Evolutionary conservation across 148 eudicot genomes (phyloP).

Genomic region (Drosera capensis): DNA sequence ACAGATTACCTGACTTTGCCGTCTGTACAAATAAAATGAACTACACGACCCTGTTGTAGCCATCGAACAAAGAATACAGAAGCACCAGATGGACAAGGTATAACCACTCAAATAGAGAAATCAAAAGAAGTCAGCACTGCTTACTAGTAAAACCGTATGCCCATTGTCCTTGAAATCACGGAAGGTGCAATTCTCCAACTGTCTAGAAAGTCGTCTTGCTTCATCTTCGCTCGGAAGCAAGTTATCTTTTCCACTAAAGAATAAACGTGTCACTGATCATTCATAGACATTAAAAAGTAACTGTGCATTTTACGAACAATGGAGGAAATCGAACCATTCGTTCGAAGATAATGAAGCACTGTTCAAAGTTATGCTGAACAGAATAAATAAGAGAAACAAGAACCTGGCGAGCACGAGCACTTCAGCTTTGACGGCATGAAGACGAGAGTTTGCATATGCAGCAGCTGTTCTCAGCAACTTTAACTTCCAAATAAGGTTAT

Average conservation of each 20-base stretch:
- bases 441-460: constrained; percentile 80
- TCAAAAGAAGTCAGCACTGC: constrained; percentile 10
- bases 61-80: too few species aligned
- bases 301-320: background rate
- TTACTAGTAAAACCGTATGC: constrained; percentile 79
- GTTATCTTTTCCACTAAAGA: constrained; percentile 80
- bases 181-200: constrained; percentile 49
- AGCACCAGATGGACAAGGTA: too few species aligned
- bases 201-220: constrained; percentile 53
- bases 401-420: constrained; percentile 94
- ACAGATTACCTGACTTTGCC: background rate
- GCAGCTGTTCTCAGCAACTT: constrained; percentile 78
- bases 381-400: too few species aligned
- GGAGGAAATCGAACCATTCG: too few species aligned
- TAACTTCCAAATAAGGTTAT: constrained; percentile 72
- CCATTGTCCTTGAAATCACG: constrained; percentile 74
- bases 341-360: too few species aligned
- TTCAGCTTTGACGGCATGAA: constrained; percentile 85
- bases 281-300: background rate
- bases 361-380: too few species aligned
- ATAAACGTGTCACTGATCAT: background rate
- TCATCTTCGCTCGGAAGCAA: constrained; percentile 85
- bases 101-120: too few species aligned
- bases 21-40: background rate
- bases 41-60: too few species aligned